Evolutionary conservation across 176 grass and related monocot species (phyloP), one percentile per base, ranked within the genome.

Genomic region (Zizania latifolia): DNA sequence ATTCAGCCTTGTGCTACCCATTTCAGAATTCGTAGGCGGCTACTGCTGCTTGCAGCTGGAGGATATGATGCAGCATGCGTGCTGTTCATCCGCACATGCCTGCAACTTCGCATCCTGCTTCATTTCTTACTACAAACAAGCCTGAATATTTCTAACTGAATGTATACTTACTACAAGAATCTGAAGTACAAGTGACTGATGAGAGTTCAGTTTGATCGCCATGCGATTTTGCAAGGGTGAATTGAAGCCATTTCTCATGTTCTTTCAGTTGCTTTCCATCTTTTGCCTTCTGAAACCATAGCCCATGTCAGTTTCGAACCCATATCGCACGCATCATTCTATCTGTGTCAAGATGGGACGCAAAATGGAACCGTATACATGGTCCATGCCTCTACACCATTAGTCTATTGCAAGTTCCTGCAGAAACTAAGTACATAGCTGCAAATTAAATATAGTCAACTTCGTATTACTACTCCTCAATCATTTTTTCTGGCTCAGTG

Each of bases 251-350:
- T 23, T 32, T 41, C 10, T 57, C 33, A 57, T 40, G n/a, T n/a
- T n/a, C n/a, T n/a, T n/a, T n/a, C n/a, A n/a, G n/a, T n/a, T n/a
- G n/a, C n/a, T n/a, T n/a, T n/a, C n/a, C n/a, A n/a, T n/a, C n/a
- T n/a, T n/a, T n/a, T n/a, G n/a, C n/a, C n/a, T n/a, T n/a, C n/a
- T n/a, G n/a, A n/a, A n/a, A n/a, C n/a, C n/a, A n/a, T n/a, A n/a
- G n/a, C n/a, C n/a, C n/a, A n/a, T n/a, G 65, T 43, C 65, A 28
- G 24, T 19, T 56, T 71, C 74, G 64, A 46, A 11, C 48, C 68
- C 50, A 45, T 65, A 62, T 11, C 44, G 54, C 31, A 2, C 4
- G n/a, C 4, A 61, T 43, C 16, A 15, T 61, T 46, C 37, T 46
- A 27, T 37, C 51, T 38, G 15, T 58, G 19, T 5, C 50, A 34